These are phyloP conservation scores for Luffa acutangula DNA, from an alignment of 306 rosid species.

Conservation along the genomic window DNA sequence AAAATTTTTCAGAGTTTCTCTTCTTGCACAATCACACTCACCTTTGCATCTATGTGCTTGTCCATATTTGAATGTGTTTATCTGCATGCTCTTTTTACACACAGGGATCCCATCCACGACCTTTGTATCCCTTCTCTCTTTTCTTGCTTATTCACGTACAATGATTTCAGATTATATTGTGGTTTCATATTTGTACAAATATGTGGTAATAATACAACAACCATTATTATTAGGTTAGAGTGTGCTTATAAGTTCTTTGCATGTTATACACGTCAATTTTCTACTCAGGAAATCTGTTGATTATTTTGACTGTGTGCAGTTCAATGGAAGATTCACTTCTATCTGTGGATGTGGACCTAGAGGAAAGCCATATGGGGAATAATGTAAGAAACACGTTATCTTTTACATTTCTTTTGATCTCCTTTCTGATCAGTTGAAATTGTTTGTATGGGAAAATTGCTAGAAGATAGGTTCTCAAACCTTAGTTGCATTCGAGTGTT, in stretches of 20 bases:
- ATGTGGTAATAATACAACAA: neutral
- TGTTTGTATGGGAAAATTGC: constrained; percentile 1
- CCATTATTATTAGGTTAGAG: neutral
- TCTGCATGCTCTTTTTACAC: neutral
- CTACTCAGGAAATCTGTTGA: constrained; percentile 1
- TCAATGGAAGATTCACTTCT: constrained; percentile 69
- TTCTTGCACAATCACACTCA: neutral
- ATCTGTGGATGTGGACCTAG: constrained; percentile 43
- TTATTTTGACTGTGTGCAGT: constrained; percentile 31
- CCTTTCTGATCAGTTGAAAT: neutral
- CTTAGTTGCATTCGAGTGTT: neutral
- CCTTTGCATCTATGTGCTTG: neutral
- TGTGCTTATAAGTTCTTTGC: neutral
- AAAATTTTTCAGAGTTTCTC: neutral
- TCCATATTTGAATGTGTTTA: neutral
- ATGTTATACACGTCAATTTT: neutral
- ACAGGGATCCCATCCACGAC: neutral
- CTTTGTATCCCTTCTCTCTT: neutral
- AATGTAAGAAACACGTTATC: constrained; percentile 39
- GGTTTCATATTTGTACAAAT: neutral
- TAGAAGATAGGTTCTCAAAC: neutral
- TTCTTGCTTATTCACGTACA: neutral
- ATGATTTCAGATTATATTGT: neutral
- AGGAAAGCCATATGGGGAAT: constrained; percentile 47
- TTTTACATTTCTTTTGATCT: constrained; percentile 4